Evolutionary conservation across 768 basidiomycete genomes (phyloP), one percentile per base, ranked within the genome.

Genomic region (Mycena galopus): DNA sequence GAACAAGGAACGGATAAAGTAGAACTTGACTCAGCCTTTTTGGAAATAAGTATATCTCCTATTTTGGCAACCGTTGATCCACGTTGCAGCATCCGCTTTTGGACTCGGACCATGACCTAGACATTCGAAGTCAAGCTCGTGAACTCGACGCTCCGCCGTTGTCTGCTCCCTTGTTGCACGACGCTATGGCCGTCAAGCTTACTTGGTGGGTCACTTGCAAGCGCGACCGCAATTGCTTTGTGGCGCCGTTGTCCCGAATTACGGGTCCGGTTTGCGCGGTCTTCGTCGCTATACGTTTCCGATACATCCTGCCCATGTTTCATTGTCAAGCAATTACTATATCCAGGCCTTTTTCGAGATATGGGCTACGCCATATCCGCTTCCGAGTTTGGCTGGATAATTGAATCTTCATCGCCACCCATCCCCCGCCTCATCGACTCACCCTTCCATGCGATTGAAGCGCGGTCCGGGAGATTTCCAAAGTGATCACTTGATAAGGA

Each of bases 381-480:
- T 56, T 69, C 51, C 14, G 53, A 37, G 35, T 30, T 32, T 56
- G n/a, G 33, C 37, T n/a, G 53, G 51, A 10, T 67, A 59, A 56
- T 61, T 59, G 62, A 63, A 60, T 53, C 32, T 32, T 62, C 67
- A 69, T 62, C 33, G 60, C 57, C 64, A 65, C 44, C 33, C 23
- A 37, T 58, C 2, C 57, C 35, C 57, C 57, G n/a, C 57, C 27
- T 19, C 27, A 17, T 39, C 29, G 12, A 21, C 7, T 30, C 30
- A 32, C n/a, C n/a, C 63, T 67, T 72, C 53, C 16, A n/a, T 67
- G 71, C 71, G 71, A 61, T 63, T 62, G n/a, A 58, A 72, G 33
- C 65, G 71, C 57, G 65, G 59, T 50, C 47, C 62, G 33, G 5
- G 35, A n/a, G 16, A 29, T 11, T 58, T 59, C 14, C 58, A 27